Evolutionary conservation across 2,329 filamentous ascomycete species (phyloP).

Genomic region (Beauveria medogensis): DNA sequence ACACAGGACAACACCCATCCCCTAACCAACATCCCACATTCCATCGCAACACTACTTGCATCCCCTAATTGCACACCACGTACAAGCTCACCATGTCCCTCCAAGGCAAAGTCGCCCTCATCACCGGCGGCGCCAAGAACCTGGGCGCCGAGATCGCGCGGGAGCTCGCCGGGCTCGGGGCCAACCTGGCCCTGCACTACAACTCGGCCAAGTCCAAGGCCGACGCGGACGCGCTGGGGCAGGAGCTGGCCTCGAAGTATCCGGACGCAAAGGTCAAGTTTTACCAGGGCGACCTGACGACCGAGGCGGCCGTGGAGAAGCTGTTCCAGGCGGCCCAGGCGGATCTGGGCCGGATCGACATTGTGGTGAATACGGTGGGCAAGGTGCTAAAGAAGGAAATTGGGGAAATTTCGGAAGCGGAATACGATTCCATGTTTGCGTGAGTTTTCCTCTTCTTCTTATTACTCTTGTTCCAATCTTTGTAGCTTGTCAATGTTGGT

Average conservation of each 20-base stretch:
- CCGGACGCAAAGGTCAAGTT: conserved; percentile 27
- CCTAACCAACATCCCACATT: background rate
- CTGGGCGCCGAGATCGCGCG: conserved; percentile 53
- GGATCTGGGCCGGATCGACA: conserved; percentile 38
- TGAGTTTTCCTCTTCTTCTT: conserved; percentile 17
- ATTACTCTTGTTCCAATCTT: too few species aligned
- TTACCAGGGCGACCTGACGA: conserved; percentile 36
- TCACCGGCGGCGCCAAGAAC: conserved; percentile 50
- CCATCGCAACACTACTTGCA: background rate
- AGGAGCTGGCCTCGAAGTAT: conserved; percentile 26
- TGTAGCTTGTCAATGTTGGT: too few species aligned
- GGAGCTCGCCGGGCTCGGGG: conserved; percentile 47
- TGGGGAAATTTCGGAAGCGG: conserved; percentile 32
- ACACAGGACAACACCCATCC: background rate
- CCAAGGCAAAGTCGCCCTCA: conserved; percentile 35
- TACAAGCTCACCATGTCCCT: conserved; percentile 22
- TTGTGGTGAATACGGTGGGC: conserved; percentile 42
- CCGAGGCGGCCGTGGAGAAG: conserved; percentile 28
- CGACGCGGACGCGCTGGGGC: conserved; percentile 27
- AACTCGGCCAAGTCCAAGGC: conserved; percentile 29
- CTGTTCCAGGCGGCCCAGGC: conserved; percentile 32
- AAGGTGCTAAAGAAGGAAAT: conserved; percentile 41
- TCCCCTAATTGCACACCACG: too few species aligned
- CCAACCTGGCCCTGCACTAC: conserved; percentile 53
- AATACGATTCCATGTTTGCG: conserved; percentile 41